Conservation (phyloP, 805 yeast species). For the Metschnikowia sp. region DNA sequence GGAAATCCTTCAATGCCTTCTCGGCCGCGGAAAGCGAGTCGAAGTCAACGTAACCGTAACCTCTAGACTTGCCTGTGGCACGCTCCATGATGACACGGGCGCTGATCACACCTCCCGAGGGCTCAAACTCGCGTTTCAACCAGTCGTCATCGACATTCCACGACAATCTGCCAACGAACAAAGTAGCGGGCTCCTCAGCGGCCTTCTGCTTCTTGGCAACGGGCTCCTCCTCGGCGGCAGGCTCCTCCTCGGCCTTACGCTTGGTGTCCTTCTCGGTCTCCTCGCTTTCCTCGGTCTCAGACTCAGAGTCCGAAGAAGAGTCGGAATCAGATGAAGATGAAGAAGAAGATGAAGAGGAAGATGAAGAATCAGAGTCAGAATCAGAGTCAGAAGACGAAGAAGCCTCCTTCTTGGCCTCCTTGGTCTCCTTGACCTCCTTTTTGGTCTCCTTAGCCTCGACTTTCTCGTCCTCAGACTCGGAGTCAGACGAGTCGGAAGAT, state of each 20-base stretch:
- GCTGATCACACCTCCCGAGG: constrained; percentile 70
- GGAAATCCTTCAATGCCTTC: constrained; percentile 78
- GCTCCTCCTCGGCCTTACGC: constrained; percentile 22
- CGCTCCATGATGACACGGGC: constrained; percentile 96
- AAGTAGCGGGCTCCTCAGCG: constrained; percentile 67
- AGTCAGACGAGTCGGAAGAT: constrained; percentile 21
- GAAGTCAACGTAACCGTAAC: constrained; percentile 97
- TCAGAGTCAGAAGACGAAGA: constrained; percentile 10
- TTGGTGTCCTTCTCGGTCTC: constrained; percentile 26
- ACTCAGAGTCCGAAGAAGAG: constrained; percentile 37
- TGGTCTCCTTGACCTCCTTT: constrained; percentile 10
- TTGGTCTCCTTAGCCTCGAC: constrained; percentile 11
- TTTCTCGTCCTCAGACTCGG: constrained; percentile 25
- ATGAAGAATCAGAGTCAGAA: constrained; percentile 22
- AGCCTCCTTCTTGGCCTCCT: constrained; percentile 18
- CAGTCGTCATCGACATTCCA: constrained; percentile 97
- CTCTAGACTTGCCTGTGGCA: constrained; percentile 89
- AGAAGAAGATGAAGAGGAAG: constrained; percentile 11
- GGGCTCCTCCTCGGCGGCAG: constrained; percentile 27
- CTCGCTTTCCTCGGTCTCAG: constrained; percentile 33
- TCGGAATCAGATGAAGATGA: constrained; percentile 1
- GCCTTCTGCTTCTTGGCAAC: constrained; percentile 55
- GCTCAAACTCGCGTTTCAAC: constrained; percentile 84
- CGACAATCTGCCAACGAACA: constrained; percentile 95
- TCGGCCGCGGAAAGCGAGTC: constrained; percentile 74